Conservation (phyloP, 768 basidiomycete species). For the Suillus sp. region DNA sequence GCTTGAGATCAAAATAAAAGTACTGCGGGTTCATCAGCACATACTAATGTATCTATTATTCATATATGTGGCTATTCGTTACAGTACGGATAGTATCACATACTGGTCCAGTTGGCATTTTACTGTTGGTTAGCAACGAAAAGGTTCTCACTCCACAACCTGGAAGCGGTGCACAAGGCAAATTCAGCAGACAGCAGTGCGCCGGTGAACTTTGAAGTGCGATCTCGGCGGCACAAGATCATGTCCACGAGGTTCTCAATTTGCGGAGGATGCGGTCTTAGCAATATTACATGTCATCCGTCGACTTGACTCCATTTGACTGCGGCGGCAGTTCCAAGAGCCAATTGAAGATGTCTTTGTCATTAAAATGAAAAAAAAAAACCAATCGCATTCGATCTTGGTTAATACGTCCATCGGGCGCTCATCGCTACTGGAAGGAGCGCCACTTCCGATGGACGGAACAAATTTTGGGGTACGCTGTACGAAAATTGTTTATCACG, state of each 20-base stretch:
- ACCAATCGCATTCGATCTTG: background rate
- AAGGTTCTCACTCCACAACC: conserved; percentile 9
- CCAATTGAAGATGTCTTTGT: background rate
- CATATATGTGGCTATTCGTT: background rate
- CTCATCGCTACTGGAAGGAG: background rate
- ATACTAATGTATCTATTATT: conserved; percentile 12
- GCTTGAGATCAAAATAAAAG: background rate
- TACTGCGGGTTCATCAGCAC: conserved; percentile 3
- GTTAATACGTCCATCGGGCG: background rate
- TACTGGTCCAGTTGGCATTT: background rate
- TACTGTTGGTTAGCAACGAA: background rate
- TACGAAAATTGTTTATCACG: background rate
- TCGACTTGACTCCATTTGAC: conserved; percentile 1
- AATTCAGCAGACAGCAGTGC: background rate
- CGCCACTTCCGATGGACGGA: conserved; percentile 8
- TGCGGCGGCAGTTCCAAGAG: background rate
- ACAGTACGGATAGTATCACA: background rate
- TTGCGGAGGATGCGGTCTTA: background rate
- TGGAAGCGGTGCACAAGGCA: background rate
- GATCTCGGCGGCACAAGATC: conserved; percentile 11
- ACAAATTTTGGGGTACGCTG: background rate
- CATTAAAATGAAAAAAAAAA: background rate
- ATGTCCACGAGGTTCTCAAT: background rate
- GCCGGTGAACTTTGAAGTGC: conserved; percentile 1
- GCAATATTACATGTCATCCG: background rate